Evolutionary conservation across 2,329 filamentous ascomycete genomes (phyloP), one percentile per base, ranked within the genome.

Genomic region (Colletotrichum tropicale): DNA sequence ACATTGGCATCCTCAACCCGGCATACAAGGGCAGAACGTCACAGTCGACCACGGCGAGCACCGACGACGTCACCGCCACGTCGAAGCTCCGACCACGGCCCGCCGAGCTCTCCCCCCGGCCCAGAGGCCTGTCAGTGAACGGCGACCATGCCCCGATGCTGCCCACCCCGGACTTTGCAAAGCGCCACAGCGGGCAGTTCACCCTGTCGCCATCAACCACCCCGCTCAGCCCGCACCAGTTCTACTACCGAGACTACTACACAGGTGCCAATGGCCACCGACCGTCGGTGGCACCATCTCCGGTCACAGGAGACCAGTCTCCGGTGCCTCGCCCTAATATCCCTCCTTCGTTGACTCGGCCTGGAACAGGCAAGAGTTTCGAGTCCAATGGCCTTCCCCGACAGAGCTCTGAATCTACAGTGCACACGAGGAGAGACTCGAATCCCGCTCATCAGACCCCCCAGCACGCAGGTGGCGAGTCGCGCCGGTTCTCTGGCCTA

Each of bases 1-100:
- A 90, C 64, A 90, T 98, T 61, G 92, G 92, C 21, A 94, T 98
- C 71, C 91, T 96, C 84, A 98, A 98, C 81, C 94, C 94, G 21
- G 92, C 83, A 82, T 94, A 85, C 83, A 92, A 79, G 87, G 93
- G 82, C 83, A 91, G 82, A 83, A 89, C 84, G 80, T 93, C 86
- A 26, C 91, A 88, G 79, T 93, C 85, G 84, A 94, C 86, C 52
- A 92, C 92, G 3, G 83, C 84, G 86, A 90, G 89, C 84, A 88
- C 82, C 81, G 91, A 86, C 79, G 91, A 85, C 83, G 87, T 77
- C 81, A 88, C 81, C 83, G 87, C 77, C 81, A 88, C 81, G 77
- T 87, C 83, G 79, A 90, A 86, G 85, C 86, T 86, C 21, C 86
- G 87, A n/a, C 84, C 87, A 2, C 86, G 89, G 9, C 88, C 88